Conservation (phyloP, 768 basidiomycete species). For the Collybia mongolica region DNA sequence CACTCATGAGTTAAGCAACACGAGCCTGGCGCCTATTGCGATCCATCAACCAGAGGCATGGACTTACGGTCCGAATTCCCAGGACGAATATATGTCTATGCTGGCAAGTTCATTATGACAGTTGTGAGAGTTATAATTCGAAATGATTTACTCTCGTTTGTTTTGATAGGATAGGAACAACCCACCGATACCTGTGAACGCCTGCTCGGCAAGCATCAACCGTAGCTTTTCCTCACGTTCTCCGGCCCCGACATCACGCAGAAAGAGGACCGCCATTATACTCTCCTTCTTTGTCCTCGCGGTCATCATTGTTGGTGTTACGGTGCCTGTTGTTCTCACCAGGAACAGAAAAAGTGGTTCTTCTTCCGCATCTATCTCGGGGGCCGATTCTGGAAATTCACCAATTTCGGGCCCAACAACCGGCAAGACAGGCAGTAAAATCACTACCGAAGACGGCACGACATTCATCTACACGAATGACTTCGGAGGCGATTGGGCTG, state of each 20-base stretch:
- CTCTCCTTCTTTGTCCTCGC: conserved; percentile 1
- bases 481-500: conserved; percentile 83
- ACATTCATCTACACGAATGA: conserved; percentile 77
- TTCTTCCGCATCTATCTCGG: conserved; percentile 12
- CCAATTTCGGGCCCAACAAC: conserved; percentile 26
- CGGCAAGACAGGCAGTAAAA: conserved; percentile 65
- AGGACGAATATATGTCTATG: too few relatives aligned
- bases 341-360: conserved; percentile 16
- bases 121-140: too few relatives aligned
- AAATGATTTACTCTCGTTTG: background rate
- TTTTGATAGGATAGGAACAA: conserved; percentile 2
- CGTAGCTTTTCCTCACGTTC: background rate
- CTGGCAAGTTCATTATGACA: background rate
- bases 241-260: conserved; percentile 1
- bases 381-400: conserved; percentile 5
- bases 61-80: too few relatives aligned
- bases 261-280: conserved; percentile 11
- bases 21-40: background rate
- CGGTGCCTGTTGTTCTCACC: conserved; percentile 9
- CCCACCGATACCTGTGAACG: conserved; percentile 4
- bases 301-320: conserved; percentile 6
- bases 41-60: background rate
- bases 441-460: conserved; percentile 73
- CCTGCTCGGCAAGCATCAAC: background rate
- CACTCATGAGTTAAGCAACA: background rate